Conservation (phyloP, 805 yeast species). For the Zygotorulaspora danielsina region DNA sequence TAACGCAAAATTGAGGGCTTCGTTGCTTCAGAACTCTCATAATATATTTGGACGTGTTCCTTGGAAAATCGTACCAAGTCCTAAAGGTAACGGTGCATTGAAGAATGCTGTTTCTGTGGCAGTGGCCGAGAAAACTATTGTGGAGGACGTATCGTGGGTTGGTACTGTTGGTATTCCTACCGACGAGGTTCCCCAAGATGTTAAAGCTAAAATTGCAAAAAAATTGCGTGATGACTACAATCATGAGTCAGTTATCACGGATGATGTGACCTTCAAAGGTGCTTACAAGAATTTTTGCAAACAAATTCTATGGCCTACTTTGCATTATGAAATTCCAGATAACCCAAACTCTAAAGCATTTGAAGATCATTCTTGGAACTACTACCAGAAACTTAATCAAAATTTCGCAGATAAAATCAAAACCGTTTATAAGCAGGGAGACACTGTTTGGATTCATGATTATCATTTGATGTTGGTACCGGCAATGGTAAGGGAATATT, state of each 20-base stretch:
- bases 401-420: conserved; percentile 73
- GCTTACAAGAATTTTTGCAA: conserved; percentile 90
- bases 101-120: conserved; percentile 76
- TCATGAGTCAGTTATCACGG: conserved; percentile 64
- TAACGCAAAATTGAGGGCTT: conserved; percentile 45
- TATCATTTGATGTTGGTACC: conserved; percentile 89
- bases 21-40: conserved; percentile 37
- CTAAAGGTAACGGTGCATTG: conserved; percentile 83
- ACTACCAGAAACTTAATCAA: conserved; percentile 72
- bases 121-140: conserved; percentile 37
- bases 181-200: conserved; percentile 62
- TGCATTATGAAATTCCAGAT: conserved; percentile 92
- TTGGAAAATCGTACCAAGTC: conserved; percentile 67
- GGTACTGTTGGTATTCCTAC: conserved; percentile 94
- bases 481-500: conserved; percentile 63
- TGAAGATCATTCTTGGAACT: conserved; percentile 92
- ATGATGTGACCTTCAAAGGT: conserved; percentile 79
- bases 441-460: conserved; percentile 89
- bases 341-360: conserved; percentile 90
- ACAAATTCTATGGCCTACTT: conserved; percentile 93
- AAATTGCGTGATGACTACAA: conserved; percentile 47
- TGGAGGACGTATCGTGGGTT: conserved; percentile 57
- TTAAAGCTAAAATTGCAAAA: conserved; percentile 49
- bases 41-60: conserved; percentile 49
- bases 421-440: conserved; percentile 63